Percentiles rank a stretch among this genome's conserved stretches.
phyloP scores from a whole-genome alignment of 805 yeast genomes.

The Cyberlindnera subsufficiens region DNA sequence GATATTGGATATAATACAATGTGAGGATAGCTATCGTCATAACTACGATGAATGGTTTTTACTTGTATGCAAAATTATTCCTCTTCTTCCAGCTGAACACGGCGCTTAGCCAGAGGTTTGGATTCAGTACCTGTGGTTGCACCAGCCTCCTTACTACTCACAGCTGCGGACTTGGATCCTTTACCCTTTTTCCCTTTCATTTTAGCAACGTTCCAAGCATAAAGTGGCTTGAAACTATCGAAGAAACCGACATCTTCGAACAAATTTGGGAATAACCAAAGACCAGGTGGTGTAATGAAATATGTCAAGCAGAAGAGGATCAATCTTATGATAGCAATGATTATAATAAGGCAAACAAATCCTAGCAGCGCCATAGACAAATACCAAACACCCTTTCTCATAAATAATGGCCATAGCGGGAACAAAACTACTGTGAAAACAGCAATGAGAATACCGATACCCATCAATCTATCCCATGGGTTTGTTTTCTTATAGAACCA shows the following conservation, averaged over 20 bases:
- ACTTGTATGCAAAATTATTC: constrained; percentile 5
- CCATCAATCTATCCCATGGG: constrained; percentile 35
- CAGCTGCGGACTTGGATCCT: constrained; percentile 5
- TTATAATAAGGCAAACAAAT: constrained; percentile 69
- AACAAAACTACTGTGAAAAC: constrained; percentile 65
- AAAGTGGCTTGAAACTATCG: constrained; percentile 88
- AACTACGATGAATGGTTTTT: too few species aligned
- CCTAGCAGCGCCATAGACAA: constrained; percentile 72
- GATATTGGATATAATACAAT: too few species aligned
- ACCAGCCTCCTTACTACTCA: background rate
- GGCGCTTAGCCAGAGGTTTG: constrained; percentile 15
- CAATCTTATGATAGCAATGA: constrained; percentile 71
- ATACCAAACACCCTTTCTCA: constrained; percentile 91
- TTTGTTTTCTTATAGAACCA: constrained; percentile 77
- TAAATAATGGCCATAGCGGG: constrained; percentile 91
- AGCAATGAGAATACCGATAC: constrained; percentile 45
- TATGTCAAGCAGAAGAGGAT: constrained; percentile 58
- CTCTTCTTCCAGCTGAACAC: constrained; percentile 26
- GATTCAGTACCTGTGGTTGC: constrained; percentile 6
- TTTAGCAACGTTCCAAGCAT: constrained; percentile 38
- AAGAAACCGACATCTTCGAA: constrained; percentile 93
- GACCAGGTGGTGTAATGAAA: constrained; percentile 58
- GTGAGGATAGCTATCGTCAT: too few species aligned
- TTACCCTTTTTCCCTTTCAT: constrained; percentile 19
- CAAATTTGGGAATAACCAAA: constrained; percentile 94